Evolutionary conservation across 495 filamentous ascomycete genomes (phyloP), one percentile per base, ranked within the genome.

Genomic region (Patellaria atrata): DNA sequence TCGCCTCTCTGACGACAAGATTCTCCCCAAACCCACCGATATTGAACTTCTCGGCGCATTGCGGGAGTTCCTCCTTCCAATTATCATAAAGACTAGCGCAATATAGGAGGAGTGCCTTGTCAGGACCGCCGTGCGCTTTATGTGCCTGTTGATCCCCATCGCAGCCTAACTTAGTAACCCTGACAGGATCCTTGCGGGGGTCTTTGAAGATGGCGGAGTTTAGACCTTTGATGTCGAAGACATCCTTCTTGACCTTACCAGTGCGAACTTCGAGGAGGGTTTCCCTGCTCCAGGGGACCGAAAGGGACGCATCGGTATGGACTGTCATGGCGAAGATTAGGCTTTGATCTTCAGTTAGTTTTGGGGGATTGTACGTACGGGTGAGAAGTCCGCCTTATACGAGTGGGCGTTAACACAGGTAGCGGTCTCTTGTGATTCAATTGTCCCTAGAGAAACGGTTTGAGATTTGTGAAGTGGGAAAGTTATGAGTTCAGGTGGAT

Each of bases 11-110:
- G 7, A 52, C 55, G 13, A 70, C 64, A 1, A 75, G 51, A 40
- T 75, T 75, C 51, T 75, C 70, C 14, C 70, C 70, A 42, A 73
- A 73, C 2, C 56, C 65, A 20, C 70, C 70, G 1, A 59, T 54
- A 8, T 50, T 28, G 38, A 75, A 73, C 9, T 43, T 45, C 0
- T 54, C 27, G 2, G 59, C 55, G 3, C 58, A 57, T 0, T 56
- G 34, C 8, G 64, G 61, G 35, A 58, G 61, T 22, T 68, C 62
- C 2, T 46, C 20, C 7, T 45, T 45, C 65, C 68, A 71, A 6
- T 28, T n/a, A 0, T 52, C 26, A 48, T 75, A 75, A 48, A 72
- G 69, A 1, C 59, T 45, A 11, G 58, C 61, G 52, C 59, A 69
- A 38, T 72, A 75, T 23, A 66, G 67, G 35, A 71, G 67, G 19